phyloP scores from a whole-genome alignment of 148 eudicot species.

The Pouteria glomerata region DNA sequence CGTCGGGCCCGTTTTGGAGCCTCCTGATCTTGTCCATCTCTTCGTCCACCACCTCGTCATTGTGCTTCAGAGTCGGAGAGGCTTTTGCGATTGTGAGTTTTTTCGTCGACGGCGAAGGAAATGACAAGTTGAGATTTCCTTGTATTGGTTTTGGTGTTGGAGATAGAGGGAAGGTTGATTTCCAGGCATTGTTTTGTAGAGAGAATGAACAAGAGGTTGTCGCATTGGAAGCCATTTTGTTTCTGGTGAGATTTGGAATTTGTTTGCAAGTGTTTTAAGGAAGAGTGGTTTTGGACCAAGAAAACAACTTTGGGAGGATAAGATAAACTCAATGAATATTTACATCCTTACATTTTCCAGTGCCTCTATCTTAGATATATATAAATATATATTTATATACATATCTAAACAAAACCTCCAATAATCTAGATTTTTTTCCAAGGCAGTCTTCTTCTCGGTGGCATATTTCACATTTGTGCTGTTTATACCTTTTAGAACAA shows the following conservation, averaged over 20 bases:
- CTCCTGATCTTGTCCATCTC: constrained; percentile 70
- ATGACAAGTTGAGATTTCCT: background rate
- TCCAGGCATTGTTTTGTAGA: constrained; percentile 1
- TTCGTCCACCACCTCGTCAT: constrained; percentile 50
- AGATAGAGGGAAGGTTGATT: constrained; percentile 10
- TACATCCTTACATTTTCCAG: constrained; percentile 24
- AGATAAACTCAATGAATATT: constrained; percentile 18
- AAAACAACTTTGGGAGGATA: constrained; percentile 16
- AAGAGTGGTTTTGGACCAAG: constrained; percentile 11
- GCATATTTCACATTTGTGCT: too few species aligned
- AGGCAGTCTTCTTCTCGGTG: too few species aligned
- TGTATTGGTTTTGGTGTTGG: constrained; percentile 11
- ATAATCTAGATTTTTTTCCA: too few species aligned
- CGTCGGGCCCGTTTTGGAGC: constrained; percentile 92
- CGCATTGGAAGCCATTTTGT: constrained; percentile 30
- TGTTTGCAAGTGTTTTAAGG: constrained; percentile 4
- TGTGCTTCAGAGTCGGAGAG: constrained; percentile 19
- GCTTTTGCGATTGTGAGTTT: constrained; percentile 8
- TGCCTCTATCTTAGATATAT: too few species aligned
- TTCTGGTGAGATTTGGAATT: background rate
- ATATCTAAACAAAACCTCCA: too few species aligned
- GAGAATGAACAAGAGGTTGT: constrained; percentile 23
- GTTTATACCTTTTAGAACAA: too few species aligned
- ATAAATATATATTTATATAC: background rate
- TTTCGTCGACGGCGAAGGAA: constrained; percentile 8